These are phyloP conservation scores for Cladophialophora carrionii DNA, from an alignment of 2,329 filamentous ascomycete species.

Conservation along the genomic window DNA sequence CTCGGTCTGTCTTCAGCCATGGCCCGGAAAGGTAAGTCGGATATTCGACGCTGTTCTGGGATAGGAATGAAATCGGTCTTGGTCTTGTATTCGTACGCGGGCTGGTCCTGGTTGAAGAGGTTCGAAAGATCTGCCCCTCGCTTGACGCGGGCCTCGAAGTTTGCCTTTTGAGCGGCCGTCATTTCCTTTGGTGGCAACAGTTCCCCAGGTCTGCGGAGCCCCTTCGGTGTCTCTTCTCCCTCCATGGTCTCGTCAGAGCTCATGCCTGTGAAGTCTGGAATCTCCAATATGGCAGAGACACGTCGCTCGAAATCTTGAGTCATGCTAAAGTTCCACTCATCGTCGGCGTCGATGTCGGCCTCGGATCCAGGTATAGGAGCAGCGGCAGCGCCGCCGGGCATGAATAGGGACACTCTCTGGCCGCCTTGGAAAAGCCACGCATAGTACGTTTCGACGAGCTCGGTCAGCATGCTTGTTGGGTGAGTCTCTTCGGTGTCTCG, in stretches of 20 bases:
- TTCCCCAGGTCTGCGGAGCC: conserved; percentile 27
- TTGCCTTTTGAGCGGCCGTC: conserved; percentile 53
- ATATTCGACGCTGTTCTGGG: conserved; percentile 50
- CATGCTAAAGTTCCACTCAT: conserved; percentile 69
- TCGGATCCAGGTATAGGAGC: conserved; percentile 54
- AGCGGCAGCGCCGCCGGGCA: conserved; percentile 61
- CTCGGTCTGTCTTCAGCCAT: conserved; percentile 44
- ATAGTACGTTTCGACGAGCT: conserved; percentile 54
- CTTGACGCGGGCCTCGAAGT: conserved; percentile 61
- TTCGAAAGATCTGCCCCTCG: conserved; percentile 61
- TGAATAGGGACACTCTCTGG: conserved; percentile 61
- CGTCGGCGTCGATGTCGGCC: conserved; percentile 49
- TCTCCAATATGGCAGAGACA: conserved; percentile 50
- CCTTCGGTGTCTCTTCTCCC: conserved; percentile 46
- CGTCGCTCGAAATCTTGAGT: conserved; percentile 63
- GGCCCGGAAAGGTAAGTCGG: conserved; percentile 58
- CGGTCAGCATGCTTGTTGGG: conserved; percentile 50
- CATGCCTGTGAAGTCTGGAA: conserved; percentile 42
- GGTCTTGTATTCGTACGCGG: conserved; percentile 62
- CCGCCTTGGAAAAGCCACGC: conserved; percentile 55
- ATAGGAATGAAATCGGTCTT: conserved; percentile 55
- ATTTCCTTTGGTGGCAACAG: conserved; percentile 42
- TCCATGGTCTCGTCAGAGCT: conserved; percentile 52
- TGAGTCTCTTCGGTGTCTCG: conserved; percentile 48
- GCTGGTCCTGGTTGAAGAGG: conserved; percentile 59